Evolutionary conservation across 805 yeast genomes (phyloP), one percentile per base, ranked within the genome.

Genomic region (Candida boidinii): DNA sequence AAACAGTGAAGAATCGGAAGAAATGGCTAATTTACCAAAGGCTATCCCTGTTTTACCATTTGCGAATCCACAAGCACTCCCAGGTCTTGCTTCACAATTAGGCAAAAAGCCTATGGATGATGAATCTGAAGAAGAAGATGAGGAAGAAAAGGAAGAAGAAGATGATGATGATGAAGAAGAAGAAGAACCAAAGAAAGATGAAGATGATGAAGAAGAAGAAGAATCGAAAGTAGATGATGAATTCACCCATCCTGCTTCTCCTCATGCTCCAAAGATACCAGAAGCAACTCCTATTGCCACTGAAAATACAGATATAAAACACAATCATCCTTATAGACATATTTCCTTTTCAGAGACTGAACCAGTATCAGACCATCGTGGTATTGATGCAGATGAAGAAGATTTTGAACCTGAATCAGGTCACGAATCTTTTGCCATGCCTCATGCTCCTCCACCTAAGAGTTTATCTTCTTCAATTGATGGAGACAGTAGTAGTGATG

Each of bases 31-130:
- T 5, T 28, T 45, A 1, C 56, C 64, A 7, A 51, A 51, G 16
- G 67, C 76, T 1, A 54, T 73, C 35, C 76, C 80, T 4, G 60
- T 71, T n/a, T 49, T 74, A 49, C 78, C 81, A 14, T 61, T 68
- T 50, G 68, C 69, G 3, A 58, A 51, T 25, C 67, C 71, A 7
- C 48, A 47, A 21, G 51, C 58, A 2, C 33, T 57, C 11, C 44
- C 58, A 14, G 26, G 29, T 8, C 27, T 17, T 11, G 34, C 34
- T 7, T 18, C 19, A n/a, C n/a, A n/a, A n/a, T n/a, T n/a, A n/a
- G n/a, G n/a, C n/a, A n/a, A n/a, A n/a, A n/a, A n/a, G n/a, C n/a
- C n/a, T n/a, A n/a, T n/a, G n/a, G n/a, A n/a, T n/a, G 29, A 17
- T 18, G 18, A 31, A 19, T n/a, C 20, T 9, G 31, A 25, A 20